Evolutionary conservation across 176 grass and related monocot genomes (phyloP).

Genomic region (Carex cristatella): DNA sequence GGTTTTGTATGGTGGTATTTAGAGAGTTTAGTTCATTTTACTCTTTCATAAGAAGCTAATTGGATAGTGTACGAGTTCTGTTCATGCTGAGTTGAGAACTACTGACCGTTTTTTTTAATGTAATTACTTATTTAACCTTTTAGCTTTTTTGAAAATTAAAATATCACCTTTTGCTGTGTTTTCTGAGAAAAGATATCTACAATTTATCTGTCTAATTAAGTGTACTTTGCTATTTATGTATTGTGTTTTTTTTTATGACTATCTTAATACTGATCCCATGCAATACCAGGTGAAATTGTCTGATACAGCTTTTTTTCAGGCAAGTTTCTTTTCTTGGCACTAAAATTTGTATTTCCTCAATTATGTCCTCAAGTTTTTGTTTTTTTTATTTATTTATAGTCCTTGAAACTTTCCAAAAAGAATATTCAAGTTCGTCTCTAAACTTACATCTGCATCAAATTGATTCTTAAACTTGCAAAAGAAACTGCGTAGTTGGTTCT

Average conservation of each 20-base stretch:
- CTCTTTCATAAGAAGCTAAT: slow-evolving; percentile 33
- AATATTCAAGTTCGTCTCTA: background rate
- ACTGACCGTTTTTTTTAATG: background rate
- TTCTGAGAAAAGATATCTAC: background rate
- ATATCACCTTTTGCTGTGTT: background rate
- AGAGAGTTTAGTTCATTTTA: slow-evolving; percentile 27
- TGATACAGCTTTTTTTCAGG: background rate
- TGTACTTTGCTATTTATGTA: background rate
- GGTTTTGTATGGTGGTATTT: slow-evolving; percentile 27
- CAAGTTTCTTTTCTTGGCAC: background rate
- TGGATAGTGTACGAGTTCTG: slow-evolving; percentile 18
- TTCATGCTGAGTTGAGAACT: background rate
- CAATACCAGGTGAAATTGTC: background rate
- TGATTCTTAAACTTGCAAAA: background rate
- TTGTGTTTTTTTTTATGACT: background rate
- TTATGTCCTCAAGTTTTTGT: background rate
- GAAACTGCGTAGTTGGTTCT: background rate
- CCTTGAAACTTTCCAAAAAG: background rate
- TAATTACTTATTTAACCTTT: background rate
- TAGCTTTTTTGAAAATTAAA: background rate
- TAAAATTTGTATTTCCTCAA: background rate
- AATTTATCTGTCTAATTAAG: background rate
- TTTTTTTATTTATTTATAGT: background rate
- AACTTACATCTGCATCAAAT: background rate
- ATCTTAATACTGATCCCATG: background rate